Evolutionary conservation across 371 early-diverging fungal genomes (phyloP).

Genomic region (Blakeslea trispora): DNA sequence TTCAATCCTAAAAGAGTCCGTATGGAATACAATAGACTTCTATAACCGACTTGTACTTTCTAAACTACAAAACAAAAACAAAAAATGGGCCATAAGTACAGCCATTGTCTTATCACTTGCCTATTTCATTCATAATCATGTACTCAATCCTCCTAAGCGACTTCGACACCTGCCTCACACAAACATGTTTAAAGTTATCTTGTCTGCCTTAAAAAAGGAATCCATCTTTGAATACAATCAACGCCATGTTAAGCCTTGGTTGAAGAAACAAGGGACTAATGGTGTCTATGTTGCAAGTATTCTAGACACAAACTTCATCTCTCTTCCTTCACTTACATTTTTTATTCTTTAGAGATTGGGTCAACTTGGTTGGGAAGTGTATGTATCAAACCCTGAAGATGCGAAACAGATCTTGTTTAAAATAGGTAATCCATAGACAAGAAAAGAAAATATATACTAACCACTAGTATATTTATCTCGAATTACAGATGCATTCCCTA

Average conservation of each 20-base stretch:
- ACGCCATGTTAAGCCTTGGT: background rate
- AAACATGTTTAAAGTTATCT: background rate
- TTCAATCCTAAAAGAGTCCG: no score
- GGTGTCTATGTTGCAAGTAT: background rate
- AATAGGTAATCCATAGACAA: conserved; percentile 6
- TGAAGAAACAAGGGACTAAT: no score
- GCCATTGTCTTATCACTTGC: background rate
- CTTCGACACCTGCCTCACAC: conserved; percentile 3
- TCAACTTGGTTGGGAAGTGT: conserved; percentile 9
- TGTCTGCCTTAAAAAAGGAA: background rate
- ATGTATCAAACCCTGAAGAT: conserved; percentile 8
- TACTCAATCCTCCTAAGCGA: background rate
- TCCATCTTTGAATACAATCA: background rate
- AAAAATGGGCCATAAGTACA: background rate
- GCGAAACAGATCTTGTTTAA: conserved; percentile 14
- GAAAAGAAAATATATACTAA: no score
- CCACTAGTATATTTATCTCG: no score
- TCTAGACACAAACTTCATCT: background rate
- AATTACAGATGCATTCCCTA: no score
- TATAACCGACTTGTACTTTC: background rate
- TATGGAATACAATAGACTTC: no score
- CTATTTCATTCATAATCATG: background rate
- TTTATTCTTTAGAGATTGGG: background rate
- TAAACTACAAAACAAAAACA: background rate
- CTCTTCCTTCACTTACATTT: background rate